phyloP scores from a whole-genome alignment of 805 yeast species.

The Saturnispora ahearnii region DNA sequence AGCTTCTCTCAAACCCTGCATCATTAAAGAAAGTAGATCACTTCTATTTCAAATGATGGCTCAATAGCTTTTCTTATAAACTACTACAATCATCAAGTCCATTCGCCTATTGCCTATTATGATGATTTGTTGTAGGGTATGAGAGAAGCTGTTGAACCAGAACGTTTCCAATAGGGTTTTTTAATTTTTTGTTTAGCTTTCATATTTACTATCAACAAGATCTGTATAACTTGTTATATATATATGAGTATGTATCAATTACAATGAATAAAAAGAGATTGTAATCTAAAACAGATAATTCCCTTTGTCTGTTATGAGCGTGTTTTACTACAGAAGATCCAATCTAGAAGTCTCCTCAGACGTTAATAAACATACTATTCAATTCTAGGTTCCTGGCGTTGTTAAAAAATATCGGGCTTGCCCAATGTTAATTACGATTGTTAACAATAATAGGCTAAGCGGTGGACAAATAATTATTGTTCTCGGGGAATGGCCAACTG shows the following conservation, averaged over 20 bases:
- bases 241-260: background rate
- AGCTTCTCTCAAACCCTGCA: conserved; percentile 10
- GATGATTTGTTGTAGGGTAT: conserved; percentile 11
- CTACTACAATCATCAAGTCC: conserved; percentile 6
- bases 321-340: too few relatives aligned
- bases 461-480: too few relatives aligned
- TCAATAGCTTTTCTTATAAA: conserved; percentile 10
- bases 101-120: background rate
- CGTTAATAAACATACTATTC: too few relatives aligned
- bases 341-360: too few relatives aligned
- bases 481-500: too few relatives aligned
- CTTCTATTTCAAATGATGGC: background rate
- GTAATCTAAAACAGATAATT: too few relatives aligned
- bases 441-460: too few relatives aligned
- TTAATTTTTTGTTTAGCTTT: background rate
- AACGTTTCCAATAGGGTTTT: background rate
- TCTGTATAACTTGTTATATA: background rate
- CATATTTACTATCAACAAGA: background rate
- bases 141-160: conserved; percentile 13
- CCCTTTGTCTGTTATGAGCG: too few relatives aligned
- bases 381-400: too few relatives aligned
- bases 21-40: background rate
- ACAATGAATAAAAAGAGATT: too few relatives aligned
- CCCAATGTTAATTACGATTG: too few relatives aligned
- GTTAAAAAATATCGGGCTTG: too few relatives aligned